These are phyloP conservation scores for Claviceps sp. DNA, from an alignment of 2,329 filamentous ascomycete species.

Conservation along the genomic window DNA sequence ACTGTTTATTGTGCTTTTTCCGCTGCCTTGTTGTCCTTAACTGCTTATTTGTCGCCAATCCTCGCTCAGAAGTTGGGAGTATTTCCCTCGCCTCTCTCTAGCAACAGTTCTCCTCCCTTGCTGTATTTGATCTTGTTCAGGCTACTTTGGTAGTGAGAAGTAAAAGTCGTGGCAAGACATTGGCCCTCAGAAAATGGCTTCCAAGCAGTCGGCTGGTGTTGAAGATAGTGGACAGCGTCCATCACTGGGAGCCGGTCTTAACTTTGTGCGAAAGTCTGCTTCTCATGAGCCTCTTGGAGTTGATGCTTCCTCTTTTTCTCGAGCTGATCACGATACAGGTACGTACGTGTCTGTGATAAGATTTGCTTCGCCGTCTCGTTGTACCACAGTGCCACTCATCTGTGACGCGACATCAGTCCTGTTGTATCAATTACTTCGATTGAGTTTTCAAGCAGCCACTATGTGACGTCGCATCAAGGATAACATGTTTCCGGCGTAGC, in stretches of 20 bases:
- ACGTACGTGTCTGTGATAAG: background rate
- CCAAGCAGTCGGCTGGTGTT: background rate
- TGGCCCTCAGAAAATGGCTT: background rate
- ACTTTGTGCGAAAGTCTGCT: slow-evolving; percentile 6
- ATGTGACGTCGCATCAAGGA: background rate
- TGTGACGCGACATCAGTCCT: background rate
- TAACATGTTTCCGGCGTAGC: no score
- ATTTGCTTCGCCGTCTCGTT: background rate
- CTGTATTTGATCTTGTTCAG: background rate
- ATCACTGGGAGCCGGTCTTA: slow-evolving; percentile 3
- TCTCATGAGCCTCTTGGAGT: slow-evolving; percentile 8
- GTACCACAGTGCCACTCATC: background rate
- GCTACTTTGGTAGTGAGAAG: background rate
- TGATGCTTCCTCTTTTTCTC: slow-evolving; percentile 3
- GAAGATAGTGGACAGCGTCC: background rate
- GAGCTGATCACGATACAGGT: slow-evolving; percentile 1
- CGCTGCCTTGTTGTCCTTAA: background rate
- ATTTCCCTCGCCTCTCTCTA: background rate
- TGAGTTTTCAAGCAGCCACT: background rate
- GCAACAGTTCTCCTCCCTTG: background rate
- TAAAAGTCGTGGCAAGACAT: background rate
- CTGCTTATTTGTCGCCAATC: background rate
- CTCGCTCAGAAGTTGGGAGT: background rate
- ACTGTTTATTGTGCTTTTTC: background rate
- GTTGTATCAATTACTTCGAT: background rate